Evolutionary conservation across 2,329 filamentous ascomycete species (phyloP), one percentile per base, ranked within the genome.

Genomic region (Chalaropsis ovoidea): DNA sequence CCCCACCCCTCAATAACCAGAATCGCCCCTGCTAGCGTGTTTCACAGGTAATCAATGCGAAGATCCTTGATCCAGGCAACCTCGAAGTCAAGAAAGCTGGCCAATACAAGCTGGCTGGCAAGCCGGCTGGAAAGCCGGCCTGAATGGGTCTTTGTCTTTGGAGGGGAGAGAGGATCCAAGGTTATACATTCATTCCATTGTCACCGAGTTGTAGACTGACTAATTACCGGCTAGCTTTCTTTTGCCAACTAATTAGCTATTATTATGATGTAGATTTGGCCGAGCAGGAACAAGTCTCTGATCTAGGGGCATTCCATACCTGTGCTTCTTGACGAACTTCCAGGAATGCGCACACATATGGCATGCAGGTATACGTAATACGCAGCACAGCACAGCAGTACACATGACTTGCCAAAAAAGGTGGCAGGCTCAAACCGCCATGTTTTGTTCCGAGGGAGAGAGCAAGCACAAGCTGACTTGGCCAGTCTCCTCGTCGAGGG

Each of bases 1-100:
- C 52, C 52, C 22, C 24, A 17, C 13, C 52, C 13, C 52, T 27
- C 13, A 56, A 31, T 31, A 56, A 6, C 15, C 52, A 17, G 15
- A 35, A 17, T 2, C 7, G 11, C 8, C 52, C 52, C 15, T 58
- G 52, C 17, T 58, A 58, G 52, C 52, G 52, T 35, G 52, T 58
- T 58, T 58, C 52, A 58, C 17, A 58, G 27, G 7, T 35, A 58
- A 58, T 58, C 52, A 58, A 58, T 58, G 52, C 27, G 52, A 58
- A 58, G 24, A 58, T 35, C 52, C 52, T 31, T 58, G 52, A 58
- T 17, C 52, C 52, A 35, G 24, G 47, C 47, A 58, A 58, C 15
- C 24, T 35, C 27, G 24, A 58, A n/a, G 52, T 13, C 52, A 56
- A 19, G 10, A 27, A 31, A 35, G 27, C 17, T n/a, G 27, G 52